A percentile compares a stretch with the other conserved stretches of the same genome.
phyloP scores from a whole-genome alignment of 371 early-diverging fungal species.

The Saksenaea oblongispora region DNA sequence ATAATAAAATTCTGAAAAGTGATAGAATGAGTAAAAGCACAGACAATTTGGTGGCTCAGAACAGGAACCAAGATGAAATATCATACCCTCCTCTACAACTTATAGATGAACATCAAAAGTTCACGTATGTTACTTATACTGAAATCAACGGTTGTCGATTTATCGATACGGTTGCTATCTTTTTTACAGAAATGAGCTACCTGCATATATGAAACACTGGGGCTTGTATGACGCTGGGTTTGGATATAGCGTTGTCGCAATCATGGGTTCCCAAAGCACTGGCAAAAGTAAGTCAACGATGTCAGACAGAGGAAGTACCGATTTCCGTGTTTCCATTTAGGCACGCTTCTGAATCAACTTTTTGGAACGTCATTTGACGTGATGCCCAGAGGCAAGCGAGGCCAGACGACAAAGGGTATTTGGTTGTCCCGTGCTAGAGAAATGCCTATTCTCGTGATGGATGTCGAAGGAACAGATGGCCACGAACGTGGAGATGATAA shows the following conservation, averaged over 20 bases:
- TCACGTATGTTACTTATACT: slow-evolving; percentile 64
- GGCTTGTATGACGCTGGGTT: slow-evolving; percentile 82
- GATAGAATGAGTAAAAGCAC: too few species aligned
- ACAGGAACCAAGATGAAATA: too few species aligned
- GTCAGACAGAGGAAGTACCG: not conserved
- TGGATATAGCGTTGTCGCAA: slow-evolving; percentile 94
- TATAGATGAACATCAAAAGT: slow-evolving; percentile 81
- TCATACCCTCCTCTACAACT: slow-evolving; percentile 73
- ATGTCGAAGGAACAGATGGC: slow-evolving; percentile 99
- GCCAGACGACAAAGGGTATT: slow-evolving; percentile 96
- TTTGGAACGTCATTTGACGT: slow-evolving; percentile 95
- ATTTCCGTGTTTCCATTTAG: slow-evolving; percentile 35
- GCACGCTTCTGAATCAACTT: slow-evolving; percentile 92
- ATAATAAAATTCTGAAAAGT: too few species aligned
- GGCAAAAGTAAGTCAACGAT: slow-evolving; percentile 83
- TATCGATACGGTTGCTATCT: too few species aligned
- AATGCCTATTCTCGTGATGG: slow-evolving; percentile 89
- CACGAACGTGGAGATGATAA: slow-evolving; percentile 98
- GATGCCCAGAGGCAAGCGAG: slow-evolving; percentile 83
- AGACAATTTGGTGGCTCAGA: too few species aligned
- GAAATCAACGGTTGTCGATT: not conserved
- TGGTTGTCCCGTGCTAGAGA: slow-evolving; percentile 89
- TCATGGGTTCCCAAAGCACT: slow-evolving; percentile 97
- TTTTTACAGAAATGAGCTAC: slow-evolving; percentile 62
- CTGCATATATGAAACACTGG: slow-evolving; percentile 84